Percentiles rank a stretch among this genome's conserved stretches.
phyloP scores from a whole-genome alignment of 176 grass and related monocot species.

The Aechmea fasciata region DNA sequence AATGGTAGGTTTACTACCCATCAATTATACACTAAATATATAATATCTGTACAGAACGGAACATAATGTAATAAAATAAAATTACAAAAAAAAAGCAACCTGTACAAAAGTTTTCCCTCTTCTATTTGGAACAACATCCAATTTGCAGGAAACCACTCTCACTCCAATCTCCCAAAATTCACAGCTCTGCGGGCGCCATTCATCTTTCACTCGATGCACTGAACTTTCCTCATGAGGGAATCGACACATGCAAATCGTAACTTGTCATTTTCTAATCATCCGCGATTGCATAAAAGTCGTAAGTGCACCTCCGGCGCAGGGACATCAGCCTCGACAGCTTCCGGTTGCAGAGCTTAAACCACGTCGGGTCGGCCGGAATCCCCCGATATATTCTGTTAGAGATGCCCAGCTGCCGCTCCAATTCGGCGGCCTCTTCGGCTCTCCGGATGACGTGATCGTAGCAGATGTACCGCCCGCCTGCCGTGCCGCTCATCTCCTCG shows the following conservation, averaged over 20 bases:
- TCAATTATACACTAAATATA: too few relatives aligned
- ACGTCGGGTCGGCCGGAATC: slow-evolving; percentile 29
- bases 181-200: not conserved
- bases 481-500: slow-evolving; percentile 71
- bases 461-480: slow-evolving; percentile 81
- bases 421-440: slow-evolving; percentile 54
- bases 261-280: slow-evolving; percentile 21
- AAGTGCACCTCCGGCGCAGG: slow-evolving; percentile 54
- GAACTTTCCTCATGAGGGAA: not conserved
- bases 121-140: too few relatives aligned
- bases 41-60: too few relatives aligned
- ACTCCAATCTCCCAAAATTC: too few relatives aligned
- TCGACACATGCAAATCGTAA: not conserved
- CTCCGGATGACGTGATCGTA: slow-evolving; percentile 67
- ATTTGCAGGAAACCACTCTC: too few relatives aligned
- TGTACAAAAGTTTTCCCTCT: too few relatives aligned
- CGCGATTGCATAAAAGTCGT: slow-evolving; percentile 53
- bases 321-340: slow-evolving; percentile 65
- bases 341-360: slow-evolving; percentile 71
- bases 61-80: too few relatives aligned
- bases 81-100: too few relatives aligned
- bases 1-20: too few relatives aligned
- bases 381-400: slow-evolving; percentile 24
- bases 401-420: slow-evolving; percentile 78
- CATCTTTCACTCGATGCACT: not conserved